Conservation (phyloP, 306 rosid genomes). For the apple (Malus domestica) region DNA sequence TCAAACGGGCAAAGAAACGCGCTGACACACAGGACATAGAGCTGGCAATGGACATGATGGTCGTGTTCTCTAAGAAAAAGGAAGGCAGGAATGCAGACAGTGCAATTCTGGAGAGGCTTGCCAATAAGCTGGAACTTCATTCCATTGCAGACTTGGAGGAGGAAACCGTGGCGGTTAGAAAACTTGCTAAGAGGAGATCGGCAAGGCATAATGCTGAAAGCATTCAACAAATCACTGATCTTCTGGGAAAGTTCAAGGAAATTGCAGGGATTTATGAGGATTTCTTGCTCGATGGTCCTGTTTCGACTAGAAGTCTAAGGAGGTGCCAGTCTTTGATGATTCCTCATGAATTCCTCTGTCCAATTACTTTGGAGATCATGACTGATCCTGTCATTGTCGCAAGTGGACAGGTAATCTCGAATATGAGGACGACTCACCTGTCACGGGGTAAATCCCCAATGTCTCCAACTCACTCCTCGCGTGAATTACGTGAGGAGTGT, state of each 20-base stretch:
- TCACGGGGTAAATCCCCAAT: too few relatives aligned
- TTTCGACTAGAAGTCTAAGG: constrained; percentile 31
- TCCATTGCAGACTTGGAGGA: constrained; percentile 52
- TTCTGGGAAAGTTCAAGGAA: constrained; percentile 53
- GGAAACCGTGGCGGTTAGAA: constrained; percentile 55
- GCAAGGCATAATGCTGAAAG: constrained; percentile 40
- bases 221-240: constrained; percentile 42
- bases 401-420: constrained; percentile 68
- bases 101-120: constrained; percentile 67
- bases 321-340: constrained; percentile 51
- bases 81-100: constrained; percentile 57
- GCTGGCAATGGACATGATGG: constrained; percentile 91
- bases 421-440: too few relatives aligned
- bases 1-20: constrained; percentile 56
- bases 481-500: too few relatives aligned
- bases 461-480: too few relatives aligned
- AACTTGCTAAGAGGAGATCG: constrained; percentile 44
- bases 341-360: constrained; percentile 88
- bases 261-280: constrained; percentile 54
- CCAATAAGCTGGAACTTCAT: constrained; percentile 60
- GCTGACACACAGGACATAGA: constrained; percentile 87
- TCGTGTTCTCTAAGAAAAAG: constrained; percentile 46
- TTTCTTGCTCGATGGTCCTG: constrained; percentile 37
- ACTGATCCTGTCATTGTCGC: constrained; percentile 81
- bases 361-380: constrained; percentile 84